A percentile compares a stretch with the other conserved stretches of the same genome.
phyloP scores from a whole-genome alignment of 2,329 filamentous ascomycete species.

The Botryotinia calthae region DNA sequence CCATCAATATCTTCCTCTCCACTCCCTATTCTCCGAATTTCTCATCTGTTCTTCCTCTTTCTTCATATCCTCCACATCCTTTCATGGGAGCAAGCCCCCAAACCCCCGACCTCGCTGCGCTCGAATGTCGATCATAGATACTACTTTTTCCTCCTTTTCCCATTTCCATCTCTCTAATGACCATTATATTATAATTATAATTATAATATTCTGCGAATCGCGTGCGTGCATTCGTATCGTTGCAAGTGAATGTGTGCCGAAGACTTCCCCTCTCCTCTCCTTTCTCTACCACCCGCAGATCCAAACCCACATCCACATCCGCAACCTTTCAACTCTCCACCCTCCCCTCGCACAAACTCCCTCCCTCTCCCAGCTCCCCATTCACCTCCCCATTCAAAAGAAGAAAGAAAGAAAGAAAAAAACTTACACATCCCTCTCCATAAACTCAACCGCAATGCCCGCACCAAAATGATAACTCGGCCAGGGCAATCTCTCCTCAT shows the following conservation, averaged over 20 bases:
- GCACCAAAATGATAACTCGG: constrained; percentile 67
- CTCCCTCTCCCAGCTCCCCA: too few relatives aligned
- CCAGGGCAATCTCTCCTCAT: constrained; percentile 38
- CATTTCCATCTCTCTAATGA: neutral
- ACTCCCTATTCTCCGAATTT: neutral
- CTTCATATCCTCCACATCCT: too few relatives aligned
- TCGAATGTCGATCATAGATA: neutral
- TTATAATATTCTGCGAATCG: neutral
- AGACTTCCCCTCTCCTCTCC: neutral
- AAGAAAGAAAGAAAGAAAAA: constrained; percentile 1
- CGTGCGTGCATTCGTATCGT: constrained; percentile 53
- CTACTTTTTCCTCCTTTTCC: neutral
- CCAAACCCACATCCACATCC: too few relatives aligned
- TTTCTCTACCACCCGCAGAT: neutral
- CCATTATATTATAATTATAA: neutral
- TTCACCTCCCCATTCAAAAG: neutral
- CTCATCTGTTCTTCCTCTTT: neutral
- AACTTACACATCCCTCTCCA: constrained; percentile 69
- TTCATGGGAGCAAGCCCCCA: constrained; percentile 9
- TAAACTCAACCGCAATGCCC: constrained; percentile 66
- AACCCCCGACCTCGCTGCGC: constrained; percentile 7
- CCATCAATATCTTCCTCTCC: neutral
- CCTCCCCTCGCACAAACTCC: neutral
- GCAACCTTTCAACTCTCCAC: neutral
- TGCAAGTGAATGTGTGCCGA: constrained; percentile 69